Percentiles rank a stretch among this genome's conserved stretches.
These are phyloP conservation scores for Pseudonectria foliicola DNA, from an alignment of 2,329 filamentous ascomycete genomes.

Conservation along the genomic window DNA sequence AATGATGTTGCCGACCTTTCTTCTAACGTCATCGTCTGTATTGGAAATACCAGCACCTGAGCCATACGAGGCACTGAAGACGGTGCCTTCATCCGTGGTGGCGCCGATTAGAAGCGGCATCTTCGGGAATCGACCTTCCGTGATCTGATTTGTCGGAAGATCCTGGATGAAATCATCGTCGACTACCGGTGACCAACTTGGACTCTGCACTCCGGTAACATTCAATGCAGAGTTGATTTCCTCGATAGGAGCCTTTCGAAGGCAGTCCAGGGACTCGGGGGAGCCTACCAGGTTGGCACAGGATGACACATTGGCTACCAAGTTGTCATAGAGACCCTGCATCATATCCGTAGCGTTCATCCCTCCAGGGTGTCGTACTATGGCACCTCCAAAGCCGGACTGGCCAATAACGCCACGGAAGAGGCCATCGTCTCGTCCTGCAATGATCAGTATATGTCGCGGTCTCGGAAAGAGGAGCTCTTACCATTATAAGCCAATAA, in stretches of 20 bases:
- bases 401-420: slow-evolving; percentile 44
- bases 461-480: not conserved
- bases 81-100: slow-evolving; percentile 26
- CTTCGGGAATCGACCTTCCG: slow-evolving; percentile 25
- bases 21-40: slow-evolving; percentile 22
- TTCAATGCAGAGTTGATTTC: slow-evolving; percentile 19
- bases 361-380: slow-evolving; percentile 20
- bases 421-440: slow-evolving; percentile 39
- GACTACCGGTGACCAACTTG: slow-evolving; percentile 21
- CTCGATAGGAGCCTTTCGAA: slow-evolving; percentile 20
- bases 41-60: slow-evolving; percentile 15
- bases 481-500: slow-evolving; percentile 40
- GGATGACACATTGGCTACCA: slow-evolving; percentile 21
- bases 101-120: slow-evolving; percentile 29
- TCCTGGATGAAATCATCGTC: slow-evolving; percentile 30
- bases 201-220: slow-evolving; percentile 1
- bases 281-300: slow-evolving; percentile 16
- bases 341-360: slow-evolving; percentile 21
- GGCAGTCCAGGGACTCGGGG: slow-evolving; percentile 18
- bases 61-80: slow-evolving; percentile 9
- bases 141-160: slow-evolving; percentile 23
- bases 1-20: slow-evolving; percentile 6
- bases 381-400: slow-evolving; percentile 35
- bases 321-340: slow-evolving; percentile 21
- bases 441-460: not conserved